Percentiles rank a stretch among this genome's conserved stretches.
Evolutionary conservation across 805 yeast genomes (phyloP).

Genomic region (Jamesozyma spencerorum): DNA sequence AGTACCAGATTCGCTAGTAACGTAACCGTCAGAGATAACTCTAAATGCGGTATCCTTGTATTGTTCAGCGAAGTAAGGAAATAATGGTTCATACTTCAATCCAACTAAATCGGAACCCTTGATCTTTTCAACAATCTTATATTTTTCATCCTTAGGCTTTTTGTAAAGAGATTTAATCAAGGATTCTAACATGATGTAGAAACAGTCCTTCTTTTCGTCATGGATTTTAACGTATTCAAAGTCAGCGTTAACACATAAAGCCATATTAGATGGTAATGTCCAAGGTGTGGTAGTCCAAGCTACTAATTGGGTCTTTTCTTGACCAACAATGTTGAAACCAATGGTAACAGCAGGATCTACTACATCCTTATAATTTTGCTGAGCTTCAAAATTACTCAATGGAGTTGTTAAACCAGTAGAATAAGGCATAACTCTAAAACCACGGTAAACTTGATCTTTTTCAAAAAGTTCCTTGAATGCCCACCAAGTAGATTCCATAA

Average conservation of each 20-base stretch:
- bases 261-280: slow-evolving; percentile 94
- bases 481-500: slow-evolving; percentile 99
- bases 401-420: slow-evolving; percentile 97
- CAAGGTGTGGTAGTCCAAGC: slow-evolving; percentile 99
- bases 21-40: slow-evolving; percentile 76
- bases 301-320: slow-evolving; percentile 73
- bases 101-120: slow-evolving; percentile 77
- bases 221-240: slow-evolving; percentile 86
- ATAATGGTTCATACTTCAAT: slow-evolving; percentile 70
- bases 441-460: slow-evolving; percentile 86
- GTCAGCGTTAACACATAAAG: slow-evolving; percentile 82
- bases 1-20: slow-evolving; percentile 91
- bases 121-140: slow-evolving; percentile 69
- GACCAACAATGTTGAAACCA: slow-evolving; percentile 73
- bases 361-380: slow-evolving; percentile 95
- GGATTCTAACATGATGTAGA: slow-evolving; percentile 77
- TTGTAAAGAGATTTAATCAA: slow-evolving; percentile 80
- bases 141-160: slow-evolving; percentile 87
- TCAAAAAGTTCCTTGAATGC: slow-evolving; percentile 82
- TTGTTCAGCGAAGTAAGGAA: slow-evolving; percentile 66
- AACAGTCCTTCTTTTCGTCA: slow-evolving; percentile 76
- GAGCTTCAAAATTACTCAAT: slow-evolving; percentile 94
- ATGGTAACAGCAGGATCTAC: slow-evolving; percentile 93
- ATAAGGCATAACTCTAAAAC: slow-evolving; percentile 96
- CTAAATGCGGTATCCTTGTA: slow-evolving; percentile 73